Evolutionary conservation across 306 rosid genomes (phyloP).

Genomic region (Ormosia emarginata): DNA sequence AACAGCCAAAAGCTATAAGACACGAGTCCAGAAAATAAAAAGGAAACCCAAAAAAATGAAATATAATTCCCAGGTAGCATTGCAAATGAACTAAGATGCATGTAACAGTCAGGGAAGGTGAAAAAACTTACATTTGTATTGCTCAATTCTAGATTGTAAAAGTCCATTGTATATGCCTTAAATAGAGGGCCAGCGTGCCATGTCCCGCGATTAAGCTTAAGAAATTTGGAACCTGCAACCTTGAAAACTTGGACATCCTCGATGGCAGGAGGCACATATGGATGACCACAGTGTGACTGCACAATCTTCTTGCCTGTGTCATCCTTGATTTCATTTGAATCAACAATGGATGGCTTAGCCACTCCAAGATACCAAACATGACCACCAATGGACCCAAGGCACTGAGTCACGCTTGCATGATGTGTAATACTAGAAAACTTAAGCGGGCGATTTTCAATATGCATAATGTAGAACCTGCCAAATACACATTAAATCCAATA

Average conservation of each 20-base stretch:
- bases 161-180: constrained; percentile 50
- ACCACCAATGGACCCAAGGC: constrained; percentile 82
- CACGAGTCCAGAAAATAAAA: neutral
- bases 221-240: constrained; percentile 68
- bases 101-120: neutral
- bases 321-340: constrained; percentile 27
- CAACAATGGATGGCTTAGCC: constrained; percentile 71
- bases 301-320: constrained; percentile 25
- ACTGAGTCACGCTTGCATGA: constrained; percentile 86
- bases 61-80: neutral
- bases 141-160: constrained; percentile 70
- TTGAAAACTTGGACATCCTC: constrained; percentile 63
- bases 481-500: neutral
- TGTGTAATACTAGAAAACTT: constrained; percentile 63
- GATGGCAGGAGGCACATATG: constrained; percentile 56
- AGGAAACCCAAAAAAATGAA: neutral
- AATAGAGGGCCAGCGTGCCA: constrained; percentile 98
- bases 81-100: constrained; percentile 12
- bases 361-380: constrained; percentile 83
- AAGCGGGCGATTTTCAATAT: constrained; percentile 46
- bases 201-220: constrained; percentile 78
- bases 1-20: neutral
- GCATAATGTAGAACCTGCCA: constrained; percentile 75
- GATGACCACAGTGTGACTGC: constrained; percentile 51
- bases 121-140: constrained; percentile 58